Evolutionary conservation across 345 rosid genomes (phyloP), one percentile per base, ranked within the genome.

Genomic region (Psidium guajava): DNA sequence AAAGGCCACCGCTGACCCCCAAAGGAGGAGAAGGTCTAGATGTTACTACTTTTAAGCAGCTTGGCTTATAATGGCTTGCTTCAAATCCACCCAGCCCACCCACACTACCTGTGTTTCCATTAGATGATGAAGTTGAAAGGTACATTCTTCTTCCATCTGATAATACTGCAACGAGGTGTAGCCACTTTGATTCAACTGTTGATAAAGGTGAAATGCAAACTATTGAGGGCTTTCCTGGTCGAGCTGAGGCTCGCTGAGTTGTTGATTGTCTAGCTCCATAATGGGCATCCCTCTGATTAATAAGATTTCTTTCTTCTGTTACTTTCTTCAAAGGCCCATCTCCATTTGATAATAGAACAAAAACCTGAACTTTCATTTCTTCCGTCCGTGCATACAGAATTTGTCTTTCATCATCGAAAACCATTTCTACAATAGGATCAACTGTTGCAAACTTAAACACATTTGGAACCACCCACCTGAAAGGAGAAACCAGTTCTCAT

Each of bases 111-210:
- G 86, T 90, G 87, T 86, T 93, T 90, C 98, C 98, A 90, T 87
- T 89, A 51, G 94, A 92, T 82, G 93, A 86, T 52, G 93, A 95
- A 85, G 98, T 97, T 84, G 98, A 96, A 87, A 97, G 92, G 88
- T 95, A 97, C 98, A 97, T 90, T 90, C 99, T 94, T 88, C 98
- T 95, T 82, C 99, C 99, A 93, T 97, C 99, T 24, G 99, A 97
- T 89, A 97, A 88, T 86, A 93, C 90, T 81, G 93, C 98, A 90
- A 97, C 97, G 81, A 97, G 94, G 89, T 97, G 99, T 91, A 97
- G 89, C 88, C 94, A 93, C 93, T 97, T 97, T 24, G 99, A 97
- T 89, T 97, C 99, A 88, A 96, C 84, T 27, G 91, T 92, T 82
- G 98, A 95, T 86, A 96, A 87, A 81, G 99, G 99, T 56, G 98